phyloP scores from a whole-genome alignment of 148 eudicot genomes.

The Cornus florida region DNA sequence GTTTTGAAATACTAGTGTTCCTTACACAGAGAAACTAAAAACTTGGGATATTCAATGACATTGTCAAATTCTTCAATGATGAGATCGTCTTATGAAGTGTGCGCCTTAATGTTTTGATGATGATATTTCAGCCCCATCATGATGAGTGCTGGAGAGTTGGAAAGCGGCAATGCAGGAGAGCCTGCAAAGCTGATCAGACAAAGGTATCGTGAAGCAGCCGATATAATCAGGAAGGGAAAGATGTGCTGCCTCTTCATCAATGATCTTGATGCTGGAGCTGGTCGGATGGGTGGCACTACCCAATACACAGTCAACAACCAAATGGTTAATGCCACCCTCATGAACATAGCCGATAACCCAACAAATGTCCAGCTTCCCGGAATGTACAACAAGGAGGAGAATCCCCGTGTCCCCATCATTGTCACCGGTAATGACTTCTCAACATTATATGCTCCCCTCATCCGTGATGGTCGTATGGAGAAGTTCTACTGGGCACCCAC shows the following conservation, averaged over 20 bases:
- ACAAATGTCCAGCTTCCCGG: conserved; percentile 91
- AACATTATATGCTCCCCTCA: conserved; percentile 75
- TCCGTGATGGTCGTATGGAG: conserved; percentile 97
- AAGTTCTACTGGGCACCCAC: conserved; percentile 96
- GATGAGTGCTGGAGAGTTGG: conserved; percentile 96
- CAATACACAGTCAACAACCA: conserved; percentile 94
- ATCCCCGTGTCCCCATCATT: conserved; percentile 77
- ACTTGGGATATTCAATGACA: too few species aligned
- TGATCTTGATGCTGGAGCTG: conserved; percentile 90
- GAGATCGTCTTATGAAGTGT: too few species aligned
- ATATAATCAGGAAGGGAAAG: conserved; percentile 81
- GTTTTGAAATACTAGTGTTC: background rate
- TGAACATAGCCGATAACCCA: conserved; percentile 92
- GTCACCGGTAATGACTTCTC: conserved; percentile 93
- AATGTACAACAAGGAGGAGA: conserved; percentile 90
- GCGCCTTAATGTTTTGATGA: background rate
- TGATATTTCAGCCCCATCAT: conserved; percentile 62
- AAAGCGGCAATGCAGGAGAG: conserved; percentile 92
- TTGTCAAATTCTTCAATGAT: too few species aligned
- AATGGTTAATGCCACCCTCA: conserved; percentile 89
- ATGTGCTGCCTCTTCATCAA: conserved; percentile 89
- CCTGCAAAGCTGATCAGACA: conserved; percentile 85
- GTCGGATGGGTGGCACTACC: conserved; percentile 84
- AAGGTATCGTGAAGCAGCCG: conserved; percentile 86
- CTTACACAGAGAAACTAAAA: too few species aligned